Conservation (phyloP, 176 grass and related monocot species). For the Rhynchospora pubera region DNA sequence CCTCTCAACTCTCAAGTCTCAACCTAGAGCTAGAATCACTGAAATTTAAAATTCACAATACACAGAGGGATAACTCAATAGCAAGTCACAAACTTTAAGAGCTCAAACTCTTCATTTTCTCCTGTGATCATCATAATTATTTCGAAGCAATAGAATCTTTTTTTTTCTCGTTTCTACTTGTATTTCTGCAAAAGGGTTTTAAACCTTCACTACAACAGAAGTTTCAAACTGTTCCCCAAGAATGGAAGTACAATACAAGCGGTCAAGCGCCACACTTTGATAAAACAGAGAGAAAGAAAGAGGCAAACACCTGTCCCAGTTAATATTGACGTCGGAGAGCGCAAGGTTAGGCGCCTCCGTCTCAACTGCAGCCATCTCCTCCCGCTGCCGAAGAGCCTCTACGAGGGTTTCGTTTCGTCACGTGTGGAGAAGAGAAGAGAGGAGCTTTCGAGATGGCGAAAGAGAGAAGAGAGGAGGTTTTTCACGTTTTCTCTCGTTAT, state of each 20-base stretch:
- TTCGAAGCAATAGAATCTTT: too few relatives aligned
- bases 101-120: not conserved
- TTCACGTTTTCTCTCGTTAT: not conserved
- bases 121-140: too few relatives aligned
- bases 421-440: not conserved
- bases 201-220: not conserved
- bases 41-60: not conserved
- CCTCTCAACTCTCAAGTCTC: too few relatives aligned
- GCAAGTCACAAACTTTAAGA: not conserved
- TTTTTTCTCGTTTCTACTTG: too few relatives aligned
- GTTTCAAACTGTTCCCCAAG: not conserved
- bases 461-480: not conserved
- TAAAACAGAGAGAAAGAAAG: not conserved
- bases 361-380: constrained; percentile 40
- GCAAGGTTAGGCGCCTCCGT: constrained; percentile 41
- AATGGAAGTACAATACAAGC: not conserved
- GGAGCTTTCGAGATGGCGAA: constrained; percentile 9
- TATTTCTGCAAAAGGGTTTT: not conserved
- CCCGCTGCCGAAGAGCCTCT: constrained; percentile 16
- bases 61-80: not conserved
- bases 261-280: not conserved
- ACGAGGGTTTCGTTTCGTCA: not conserved
- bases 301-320: constrained; percentile 70
- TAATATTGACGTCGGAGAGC: constrained; percentile 80
- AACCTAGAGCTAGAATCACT: not conserved